Evolutionary conservation across 306 rosid genomes (phyloP).

Genomic region (Begonia fuchsioides): DNA sequence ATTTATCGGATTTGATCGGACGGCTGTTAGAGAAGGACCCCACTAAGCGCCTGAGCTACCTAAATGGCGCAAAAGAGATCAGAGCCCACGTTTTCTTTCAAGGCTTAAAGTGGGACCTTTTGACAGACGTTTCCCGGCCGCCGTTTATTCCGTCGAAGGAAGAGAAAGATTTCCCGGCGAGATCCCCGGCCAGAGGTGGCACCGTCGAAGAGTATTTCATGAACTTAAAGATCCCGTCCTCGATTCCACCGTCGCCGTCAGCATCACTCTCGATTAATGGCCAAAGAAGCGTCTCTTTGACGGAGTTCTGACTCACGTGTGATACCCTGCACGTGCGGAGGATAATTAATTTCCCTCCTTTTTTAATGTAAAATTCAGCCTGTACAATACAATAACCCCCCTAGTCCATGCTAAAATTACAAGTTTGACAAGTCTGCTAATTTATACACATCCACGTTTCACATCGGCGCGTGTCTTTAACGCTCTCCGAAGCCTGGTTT

Average conservation of each 20-base stretch:
- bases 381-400: slow-evolving; percentile 3
- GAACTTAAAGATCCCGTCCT: slow-evolving; percentile 35
- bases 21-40: slow-evolving; percentile 73
- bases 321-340: slow-evolving; percentile 17
- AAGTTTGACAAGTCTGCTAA: too few relatives aligned
- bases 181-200: background rate
- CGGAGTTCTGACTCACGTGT: slow-evolving; percentile 31
- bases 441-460: too few relatives aligned
- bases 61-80: slow-evolving; percentile 58
- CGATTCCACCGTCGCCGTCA: slow-evolving; percentile 44
- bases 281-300: slow-evolving; percentile 9
- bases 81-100: slow-evolving; percentile 65
- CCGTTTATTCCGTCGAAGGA: slow-evolving; percentile 63
- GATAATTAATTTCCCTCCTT: slow-evolving; percentile 3
- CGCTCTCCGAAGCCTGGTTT: too few relatives aligned
- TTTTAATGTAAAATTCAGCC: background rate
- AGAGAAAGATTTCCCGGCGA: slow-evolving; percentile 11
- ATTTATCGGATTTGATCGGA: slow-evolving; percentile 47
- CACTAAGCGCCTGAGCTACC: slow-evolving; percentile 46
- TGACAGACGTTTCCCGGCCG: slow-evolving; percentile 58
- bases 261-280: slow-evolving; percentile 22
- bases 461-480: too few relatives aligned
- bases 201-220: slow-evolving; percentile 39
- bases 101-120: slow-evolving; percentile 71
- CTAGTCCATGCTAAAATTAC: background rate